These are phyloP conservation scores for Podaxis sp. DNA, from an alignment of 768 basidiomycete genomes.

Conservation along the genomic window DNA sequence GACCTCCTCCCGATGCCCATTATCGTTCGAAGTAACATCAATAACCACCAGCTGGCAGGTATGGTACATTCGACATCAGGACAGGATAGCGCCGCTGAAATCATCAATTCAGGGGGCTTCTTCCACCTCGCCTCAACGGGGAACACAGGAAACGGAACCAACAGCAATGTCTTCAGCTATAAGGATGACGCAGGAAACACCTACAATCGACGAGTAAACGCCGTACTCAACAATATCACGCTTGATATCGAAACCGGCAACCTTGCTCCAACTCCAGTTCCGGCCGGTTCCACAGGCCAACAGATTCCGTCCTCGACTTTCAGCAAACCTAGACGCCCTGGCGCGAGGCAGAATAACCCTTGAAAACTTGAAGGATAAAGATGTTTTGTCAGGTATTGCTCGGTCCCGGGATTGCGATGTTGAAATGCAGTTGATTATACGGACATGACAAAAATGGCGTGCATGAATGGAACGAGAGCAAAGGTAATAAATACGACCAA, in stretches of 20 bases:
- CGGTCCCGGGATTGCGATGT: neutral
- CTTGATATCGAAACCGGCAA: conserved; percentile 55
- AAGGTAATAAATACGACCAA: conserved; percentile 2
- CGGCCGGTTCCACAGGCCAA: neutral
- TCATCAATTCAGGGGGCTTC: conserved; percentile 42
- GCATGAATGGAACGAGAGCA: neutral
- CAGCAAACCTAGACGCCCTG: conserved; percentile 10
- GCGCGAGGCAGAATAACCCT: neutral
- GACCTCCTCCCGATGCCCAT: conserved; percentile 57
- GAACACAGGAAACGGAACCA: conserved; percentile 68
- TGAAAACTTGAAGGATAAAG: neutral
- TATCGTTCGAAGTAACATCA: conserved; percentile 55
- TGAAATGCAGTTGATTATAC: neutral
- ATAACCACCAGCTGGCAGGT: conserved; percentile 61
- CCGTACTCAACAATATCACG: conserved; percentile 60
- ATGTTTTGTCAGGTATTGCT: neutral
- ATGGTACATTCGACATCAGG: conserved; percentile 19
- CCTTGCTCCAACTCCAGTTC: conserved; percentile 24
- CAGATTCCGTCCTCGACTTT: neutral
- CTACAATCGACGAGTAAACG: conserved; percentile 58
- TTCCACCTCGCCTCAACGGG: conserved; percentile 44
- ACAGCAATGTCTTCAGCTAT: conserved; percentile 67
- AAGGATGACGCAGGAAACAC: conserved; percentile 60
- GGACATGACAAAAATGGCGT: neutral
- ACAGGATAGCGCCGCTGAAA: neutral